These are phyloP conservation scores for Saccharomyces hybrid DNA, from an alignment of 1,139 yeast genomes.

Conservation along the genomic window DNA sequence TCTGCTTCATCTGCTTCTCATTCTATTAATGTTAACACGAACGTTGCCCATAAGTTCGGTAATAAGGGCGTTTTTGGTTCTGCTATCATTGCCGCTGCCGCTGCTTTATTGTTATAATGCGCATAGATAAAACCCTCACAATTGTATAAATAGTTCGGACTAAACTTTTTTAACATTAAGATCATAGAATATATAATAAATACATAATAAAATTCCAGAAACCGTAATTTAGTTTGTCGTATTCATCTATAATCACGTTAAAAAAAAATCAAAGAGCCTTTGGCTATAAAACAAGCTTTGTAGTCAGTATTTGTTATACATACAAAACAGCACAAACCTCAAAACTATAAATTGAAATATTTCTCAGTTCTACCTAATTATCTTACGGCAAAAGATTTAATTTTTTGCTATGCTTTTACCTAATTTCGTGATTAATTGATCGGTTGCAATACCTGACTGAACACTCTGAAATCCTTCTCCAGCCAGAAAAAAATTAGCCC, in stretches of 20 bases:
- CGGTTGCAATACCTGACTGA: background rate
- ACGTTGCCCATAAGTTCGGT: background rate
- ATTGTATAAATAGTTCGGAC: background rate
- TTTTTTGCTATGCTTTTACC: background rate
- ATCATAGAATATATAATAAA: background rate
- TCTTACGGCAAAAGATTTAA: background rate
- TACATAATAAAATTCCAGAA: too few relatives aligned
- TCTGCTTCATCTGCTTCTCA: background rate
- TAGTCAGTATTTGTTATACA: too few relatives aligned
- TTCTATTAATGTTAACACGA: background rate
- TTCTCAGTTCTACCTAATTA: too few relatives aligned
- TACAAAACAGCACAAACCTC: too few relatives aligned
- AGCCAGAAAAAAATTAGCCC: conserved; percentile 9
- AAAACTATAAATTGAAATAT: too few relatives aligned
- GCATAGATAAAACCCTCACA: background rate
- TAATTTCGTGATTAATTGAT: background rate
- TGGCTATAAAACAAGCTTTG: too few relatives aligned
- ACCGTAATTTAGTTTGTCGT: too few relatives aligned
- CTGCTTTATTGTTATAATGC: background rate
- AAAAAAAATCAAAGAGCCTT: too few relatives aligned
- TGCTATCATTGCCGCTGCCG: background rate
- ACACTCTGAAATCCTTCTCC: conserved; percentile 8
- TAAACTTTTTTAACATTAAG: background rate
- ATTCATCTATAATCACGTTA: too few relatives aligned
- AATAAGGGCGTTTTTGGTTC: background rate